Conservation (phyloP, 2,329 filamentous ascomycete species). For the Incumbomyces lentus region DNA sequence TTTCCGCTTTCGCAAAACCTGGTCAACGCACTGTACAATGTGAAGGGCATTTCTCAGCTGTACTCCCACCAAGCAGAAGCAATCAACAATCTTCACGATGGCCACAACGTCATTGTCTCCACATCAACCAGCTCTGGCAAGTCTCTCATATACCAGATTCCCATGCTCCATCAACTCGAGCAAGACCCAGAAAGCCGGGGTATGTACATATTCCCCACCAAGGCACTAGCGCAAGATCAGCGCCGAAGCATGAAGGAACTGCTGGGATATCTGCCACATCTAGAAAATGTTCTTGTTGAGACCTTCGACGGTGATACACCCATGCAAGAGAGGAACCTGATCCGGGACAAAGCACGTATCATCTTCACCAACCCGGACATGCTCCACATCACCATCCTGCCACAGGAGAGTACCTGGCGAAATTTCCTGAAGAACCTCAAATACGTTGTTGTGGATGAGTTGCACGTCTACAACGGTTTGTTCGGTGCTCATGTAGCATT, state of each 20-base stretch:
- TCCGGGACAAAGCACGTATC: slow-evolving; percentile 79
- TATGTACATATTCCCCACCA: slow-evolving; percentile 97
- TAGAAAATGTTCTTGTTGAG: slow-evolving; percentile 70
- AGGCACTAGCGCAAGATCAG: slow-evolving; percentile 92
- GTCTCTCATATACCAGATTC: slow-evolving; percentile 94
- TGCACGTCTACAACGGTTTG: slow-evolving; percentile 93
- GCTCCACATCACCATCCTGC: slow-evolving; percentile 87
- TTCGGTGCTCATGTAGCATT: slow-evolving; percentile 90
- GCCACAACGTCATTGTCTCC: slow-evolving; percentile 78
- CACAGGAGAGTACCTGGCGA: slow-evolving; percentile 83
- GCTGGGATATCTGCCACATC: slow-evolving; percentile 64
- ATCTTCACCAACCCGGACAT: slow-evolving; percentile 99
- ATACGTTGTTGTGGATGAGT: slow-evolving; percentile 82
- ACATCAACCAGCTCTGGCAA: slow-evolving; percentile 96
- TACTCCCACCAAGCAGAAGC: slow-evolving; percentile 91
- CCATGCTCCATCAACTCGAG: slow-evolving; percentile 79
- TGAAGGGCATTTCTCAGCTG: slow-evolving; percentile 71
- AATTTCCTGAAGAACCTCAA: slow-evolving; percentile 78
- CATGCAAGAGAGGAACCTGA: slow-evolving; percentile 63
- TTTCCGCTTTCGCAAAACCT: slow-evolving; percentile 82
- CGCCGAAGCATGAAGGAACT: slow-evolving; percentile 78
- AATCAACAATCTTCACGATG: slow-evolving; percentile 74
- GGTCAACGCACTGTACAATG: slow-evolving; percentile 94
- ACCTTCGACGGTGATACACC: slow-evolving; percentile 95
- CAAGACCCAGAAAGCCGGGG: slow-evolving; percentile 65